Conservation (phyloP, 2,329 filamentous ascomycete genomes). For the Fusarium compactum region DNA sequence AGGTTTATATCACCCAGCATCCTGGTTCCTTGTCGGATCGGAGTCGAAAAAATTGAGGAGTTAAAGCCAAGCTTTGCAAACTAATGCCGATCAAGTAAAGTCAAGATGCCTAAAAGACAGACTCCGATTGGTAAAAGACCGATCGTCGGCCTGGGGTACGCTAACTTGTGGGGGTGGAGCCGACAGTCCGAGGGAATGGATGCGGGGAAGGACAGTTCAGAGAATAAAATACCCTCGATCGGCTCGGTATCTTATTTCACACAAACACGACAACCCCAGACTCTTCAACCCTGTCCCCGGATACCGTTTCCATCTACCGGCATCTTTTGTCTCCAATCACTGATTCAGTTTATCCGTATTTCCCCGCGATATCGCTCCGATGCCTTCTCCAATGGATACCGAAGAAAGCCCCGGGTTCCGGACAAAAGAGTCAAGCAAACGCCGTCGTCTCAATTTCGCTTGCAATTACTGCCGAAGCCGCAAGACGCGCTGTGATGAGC, state of each 20-base stretch:
- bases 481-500: slow-evolving; percentile 14
- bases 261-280: background rate
- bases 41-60: background rate
- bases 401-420: slow-evolving; percentile 15
- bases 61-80: background rate
- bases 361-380: slow-evolving; percentile 7
- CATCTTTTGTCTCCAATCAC: background rate
- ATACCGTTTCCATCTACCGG: background rate
- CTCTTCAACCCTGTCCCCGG: background rate
- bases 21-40: slow-evolving; percentile 3
- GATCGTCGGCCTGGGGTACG: background rate
- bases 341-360: background rate
- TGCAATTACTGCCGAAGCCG: slow-evolving; percentile 22
- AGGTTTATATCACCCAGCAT: slow-evolving; percentile 1
- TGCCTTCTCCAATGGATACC: slow-evolving; percentile 23
- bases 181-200: slow-evolving; percentile 11
- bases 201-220: slow-evolving; percentile 10
- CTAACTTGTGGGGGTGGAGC: slow-evolving; percentile 23
- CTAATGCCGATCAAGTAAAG: background rate
- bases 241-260: slow-evolving; percentile 18
- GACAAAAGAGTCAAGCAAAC: background rate
- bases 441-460: slow-evolving; percentile 21
- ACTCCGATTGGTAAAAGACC: slow-evolving; percentile 6
- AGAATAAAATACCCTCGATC: slow-evolving; percentile 16
- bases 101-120: background rate